These are phyloP conservation scores for Plasmodium chabaudi DNA, from an alignment of 169 alveolate species.

Conservation along the genomic window DNA sequence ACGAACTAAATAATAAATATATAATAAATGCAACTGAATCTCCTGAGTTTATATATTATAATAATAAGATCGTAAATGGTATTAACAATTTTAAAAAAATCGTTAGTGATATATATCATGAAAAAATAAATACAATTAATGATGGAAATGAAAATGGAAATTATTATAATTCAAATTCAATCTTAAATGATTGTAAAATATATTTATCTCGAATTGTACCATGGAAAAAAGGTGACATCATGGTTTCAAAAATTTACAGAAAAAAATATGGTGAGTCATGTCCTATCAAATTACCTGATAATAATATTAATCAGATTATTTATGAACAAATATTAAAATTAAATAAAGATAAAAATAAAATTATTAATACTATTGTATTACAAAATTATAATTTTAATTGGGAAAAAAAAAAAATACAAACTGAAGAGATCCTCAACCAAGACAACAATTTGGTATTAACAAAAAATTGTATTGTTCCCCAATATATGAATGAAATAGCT, in stretches of 20 bases:
- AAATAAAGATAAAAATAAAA: slow-evolving; percentile 58
- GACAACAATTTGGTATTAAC: slow-evolving; percentile 32
- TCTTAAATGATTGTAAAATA: slow-evolving; percentile 4
- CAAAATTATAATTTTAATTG: slow-evolving; percentile 68
- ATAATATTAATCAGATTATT: slow-evolving; percentile 23
- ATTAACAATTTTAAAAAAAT: slow-evolving; percentile 59
- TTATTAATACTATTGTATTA: slow-evolving; percentile 38
- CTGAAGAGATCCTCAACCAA: slow-evolving; percentile 47
- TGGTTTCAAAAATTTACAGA: slow-evolving; percentile 73
- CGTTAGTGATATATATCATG: slow-evolving; percentile 68
- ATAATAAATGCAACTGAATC: slow-evolving; percentile 27
- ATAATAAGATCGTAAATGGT: slow-evolving; percentile 54
- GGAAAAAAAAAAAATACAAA: slow-evolving; percentile 70
- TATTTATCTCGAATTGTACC: slow-evolving; percentile 67
- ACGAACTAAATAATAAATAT: slow-evolving; percentile 47
- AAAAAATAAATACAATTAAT: slow-evolving; percentile 12
- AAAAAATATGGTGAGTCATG: slow-evolving; percentile 56
- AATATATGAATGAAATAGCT: slow-evolving; percentile 43
- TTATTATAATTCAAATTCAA: background rate
- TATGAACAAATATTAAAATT: slow-evolving; percentile 63
- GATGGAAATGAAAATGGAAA: background rate
- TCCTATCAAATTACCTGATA: slow-evolving; percentile 55
- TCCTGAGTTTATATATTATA: slow-evolving; percentile 58
- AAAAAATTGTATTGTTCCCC: slow-evolving; percentile 54
- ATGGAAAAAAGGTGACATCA: slow-evolving; percentile 76